A percentile compares a stretch with the other conserved stretches of the same genome.
These are phyloP conservation scores for Epichloe sp. DNA, from an alignment of 2,329 filamentous ascomycete genomes.

Conservation along the genomic window DNA sequence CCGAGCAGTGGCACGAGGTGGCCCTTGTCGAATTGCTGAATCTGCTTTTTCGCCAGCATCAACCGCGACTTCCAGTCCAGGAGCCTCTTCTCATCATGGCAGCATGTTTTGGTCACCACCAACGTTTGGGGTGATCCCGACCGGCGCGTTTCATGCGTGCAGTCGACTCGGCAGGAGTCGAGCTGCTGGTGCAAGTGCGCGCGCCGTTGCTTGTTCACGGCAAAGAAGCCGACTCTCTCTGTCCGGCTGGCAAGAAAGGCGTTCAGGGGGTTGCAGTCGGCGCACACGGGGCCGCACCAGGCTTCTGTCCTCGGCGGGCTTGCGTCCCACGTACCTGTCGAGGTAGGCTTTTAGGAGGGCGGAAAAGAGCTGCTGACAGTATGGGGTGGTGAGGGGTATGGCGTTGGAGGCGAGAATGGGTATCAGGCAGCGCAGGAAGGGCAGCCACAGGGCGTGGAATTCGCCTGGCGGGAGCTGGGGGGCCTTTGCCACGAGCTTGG, in stretches of 20 bases:
- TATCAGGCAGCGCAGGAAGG: slow-evolving; percentile 14
- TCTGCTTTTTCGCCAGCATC: background rate
- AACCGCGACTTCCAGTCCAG: background rate
- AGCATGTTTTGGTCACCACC: slow-evolving; percentile 14
- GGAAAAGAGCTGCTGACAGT: slow-evolving; percentile 14
- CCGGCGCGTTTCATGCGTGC: slow-evolving; percentile 10
- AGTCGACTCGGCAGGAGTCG: slow-evolving; percentile 7
- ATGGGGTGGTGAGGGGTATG: slow-evolving; percentile 5
- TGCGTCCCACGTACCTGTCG: slow-evolving; percentile 10
- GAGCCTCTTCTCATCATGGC: slow-evolving; percentile 2
- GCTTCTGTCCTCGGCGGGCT: slow-evolving; percentile 5
- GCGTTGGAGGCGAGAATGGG: slow-evolving; percentile 4
- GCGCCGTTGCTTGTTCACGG: slow-evolving; percentile 4
- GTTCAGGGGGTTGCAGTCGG: slow-evolving; percentile 14
- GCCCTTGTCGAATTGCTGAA: background rate
- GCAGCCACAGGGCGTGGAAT: slow-evolving; percentile 17
- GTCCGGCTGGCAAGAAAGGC: slow-evolving; percentile 12
- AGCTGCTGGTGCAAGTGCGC: slow-evolving; percentile 12
- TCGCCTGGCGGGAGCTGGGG: slow-evolving; percentile 6
- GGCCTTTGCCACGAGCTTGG: slow-evolving; percentile 9
- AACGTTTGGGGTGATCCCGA: slow-evolving; percentile 6
- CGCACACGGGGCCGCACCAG: slow-evolving; percentile 2
- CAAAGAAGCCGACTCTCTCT: background rate
- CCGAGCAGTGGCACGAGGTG: background rate
- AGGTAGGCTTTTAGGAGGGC: slow-evolving; percentile 12